Percentiles rank a stretch among this genome's conserved stretches.
phyloP scores from a whole-genome alignment of 2,329 filamentous ascomycete species.

The Cytospora leucostoma region DNA sequence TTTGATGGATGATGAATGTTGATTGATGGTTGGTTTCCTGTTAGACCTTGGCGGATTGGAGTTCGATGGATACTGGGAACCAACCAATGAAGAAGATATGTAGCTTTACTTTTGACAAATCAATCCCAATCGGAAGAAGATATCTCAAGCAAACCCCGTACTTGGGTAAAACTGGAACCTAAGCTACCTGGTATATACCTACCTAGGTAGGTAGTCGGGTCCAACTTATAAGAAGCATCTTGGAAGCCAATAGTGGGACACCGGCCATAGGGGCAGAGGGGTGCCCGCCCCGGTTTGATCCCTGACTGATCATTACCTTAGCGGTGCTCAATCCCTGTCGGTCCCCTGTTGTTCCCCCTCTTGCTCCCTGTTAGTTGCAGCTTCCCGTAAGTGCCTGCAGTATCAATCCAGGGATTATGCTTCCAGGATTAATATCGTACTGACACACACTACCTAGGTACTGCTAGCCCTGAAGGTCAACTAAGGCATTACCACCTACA shows the following conservation, averaged over 20 bases:
- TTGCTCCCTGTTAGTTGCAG: slow-evolving; percentile 9
- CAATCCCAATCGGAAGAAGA: neutral
- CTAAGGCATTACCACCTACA: too few relatives aligned
- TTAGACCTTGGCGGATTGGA: neutral
- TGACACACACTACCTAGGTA: neutral
- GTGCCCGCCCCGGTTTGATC: neutral
- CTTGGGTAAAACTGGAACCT: neutral
- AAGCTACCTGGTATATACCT: neutral
- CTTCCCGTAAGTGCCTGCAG: slow-evolving; percentile 18
- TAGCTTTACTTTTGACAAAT: neutral
- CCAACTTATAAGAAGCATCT: too few relatives aligned
- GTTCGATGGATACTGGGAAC: too few relatives aligned
- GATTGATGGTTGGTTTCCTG: neutral
- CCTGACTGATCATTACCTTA: slow-evolving; percentile 7
- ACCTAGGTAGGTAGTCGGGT: too few relatives aligned
- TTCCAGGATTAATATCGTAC: neutral
- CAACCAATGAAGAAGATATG: too few relatives aligned
- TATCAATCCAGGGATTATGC: neutral
- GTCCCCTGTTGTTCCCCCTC: neutral
- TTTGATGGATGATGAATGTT: neutral
- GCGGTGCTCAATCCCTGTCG: neutral
- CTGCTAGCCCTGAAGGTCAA: neutral
- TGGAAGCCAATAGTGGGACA: neutral
- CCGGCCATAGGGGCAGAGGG: neutral
- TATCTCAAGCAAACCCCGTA: neutral